phyloP scores from a whole-genome alignment of 352 stramenopile species.

The Pythium utonaiense region DNA sequence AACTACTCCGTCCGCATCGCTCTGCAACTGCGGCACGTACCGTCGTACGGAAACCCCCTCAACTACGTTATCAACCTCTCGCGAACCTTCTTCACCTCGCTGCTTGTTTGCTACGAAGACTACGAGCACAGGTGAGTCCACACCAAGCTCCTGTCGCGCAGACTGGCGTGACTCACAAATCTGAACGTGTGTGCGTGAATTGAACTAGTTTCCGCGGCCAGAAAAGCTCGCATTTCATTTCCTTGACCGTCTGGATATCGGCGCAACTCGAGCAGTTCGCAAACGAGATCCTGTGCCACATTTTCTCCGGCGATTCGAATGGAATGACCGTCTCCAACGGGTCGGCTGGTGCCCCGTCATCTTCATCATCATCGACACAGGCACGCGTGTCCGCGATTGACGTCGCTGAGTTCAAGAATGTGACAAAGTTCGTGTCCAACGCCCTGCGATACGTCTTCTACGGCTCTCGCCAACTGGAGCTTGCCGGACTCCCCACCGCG shows the following conservation, averaged over 20 bases:
- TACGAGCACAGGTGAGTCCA: slow-evolving; percentile 55
- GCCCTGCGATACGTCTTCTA: slow-evolving; percentile 81
- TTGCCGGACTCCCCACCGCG: slow-evolving; percentile 69
- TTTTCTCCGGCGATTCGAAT: slow-evolving; percentile 35
- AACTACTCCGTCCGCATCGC: slow-evolving; percentile 81
- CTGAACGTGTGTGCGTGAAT: too few relatives aligned
- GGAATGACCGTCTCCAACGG: background rate
- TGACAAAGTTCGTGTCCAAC: slow-evolving; percentile 71
- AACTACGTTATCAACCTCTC: slow-evolving; percentile 85
- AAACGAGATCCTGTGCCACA: slow-evolving; percentile 65
- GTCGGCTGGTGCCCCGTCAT: background rate
- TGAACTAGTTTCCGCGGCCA: slow-evolving; percentile 69
- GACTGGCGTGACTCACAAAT: background rate
- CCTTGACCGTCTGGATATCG: slow-evolving; percentile 80
- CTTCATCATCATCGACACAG: background rate
- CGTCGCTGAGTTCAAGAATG: slow-evolving; percentile 72
- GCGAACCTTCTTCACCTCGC: slow-evolving; percentile 80
- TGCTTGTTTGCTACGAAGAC: slow-evolving; percentile 82
- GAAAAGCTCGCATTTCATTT: slow-evolving; percentile 70
- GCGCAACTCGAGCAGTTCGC: slow-evolving; percentile 75
- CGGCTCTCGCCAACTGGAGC: slow-evolving; percentile 69
- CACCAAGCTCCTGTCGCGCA: too few relatives aligned
- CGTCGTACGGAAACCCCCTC: slow-evolving; percentile 65
- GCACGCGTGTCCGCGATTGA: slow-evolving; percentile 36
- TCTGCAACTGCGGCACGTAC: slow-evolving; percentile 68